A percentile compares a stretch with the other conserved stretches of the same genome.
Conservation (phyloP, 164 flowering plant genomes). For the Magnolia sinica region DNA sequence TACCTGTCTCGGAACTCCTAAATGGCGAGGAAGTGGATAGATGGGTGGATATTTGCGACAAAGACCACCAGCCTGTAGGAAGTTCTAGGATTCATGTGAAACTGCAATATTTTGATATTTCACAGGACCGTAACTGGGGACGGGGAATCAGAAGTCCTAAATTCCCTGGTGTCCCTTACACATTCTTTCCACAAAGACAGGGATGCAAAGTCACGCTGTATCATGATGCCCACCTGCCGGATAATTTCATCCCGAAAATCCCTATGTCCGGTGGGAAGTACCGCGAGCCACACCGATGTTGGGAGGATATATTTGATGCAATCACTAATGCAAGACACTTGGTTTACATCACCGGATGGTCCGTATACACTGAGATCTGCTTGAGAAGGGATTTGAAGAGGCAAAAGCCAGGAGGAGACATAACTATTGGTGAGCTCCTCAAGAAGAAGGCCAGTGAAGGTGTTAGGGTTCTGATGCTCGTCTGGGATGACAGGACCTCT, state of each 20-base stretch:
- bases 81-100: constrained; percentile 59
- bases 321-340: constrained; percentile 62
- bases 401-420: constrained; percentile 50
- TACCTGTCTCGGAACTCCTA: constrained; percentile 49
- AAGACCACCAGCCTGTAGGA: constrained; percentile 36
- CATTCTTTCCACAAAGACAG: constrained; percentile 57
- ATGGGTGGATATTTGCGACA: constrained; percentile 51
- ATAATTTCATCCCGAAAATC: constrained; percentile 51
- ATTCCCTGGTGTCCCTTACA: constrained; percentile 67
- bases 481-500: constrained; percentile 86
- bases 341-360: constrained; percentile 82
- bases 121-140: constrained; percentile 42
- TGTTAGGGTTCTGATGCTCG: constrained; percentile 73
- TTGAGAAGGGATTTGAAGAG: constrained; percentile 60
- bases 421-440: constrained; percentile 69
- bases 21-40: constrained; percentile 47
- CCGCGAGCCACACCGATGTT: constrained; percentile 64
- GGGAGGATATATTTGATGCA: constrained; percentile 82
- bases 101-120: constrained; percentile 43
- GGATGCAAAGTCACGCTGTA: constrained; percentile 65
- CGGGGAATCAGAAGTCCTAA: constrained; percentile 48
- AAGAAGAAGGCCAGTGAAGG: constrained; percentile 76
- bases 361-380: constrained; percentile 60
- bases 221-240: constrained; percentile 73
- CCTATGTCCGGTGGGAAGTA: constrained; percentile 46